Evolutionary conservation across 208 protist genomes (phyloP).

Genomic region (Leishmania martiniquensis): DNA sequence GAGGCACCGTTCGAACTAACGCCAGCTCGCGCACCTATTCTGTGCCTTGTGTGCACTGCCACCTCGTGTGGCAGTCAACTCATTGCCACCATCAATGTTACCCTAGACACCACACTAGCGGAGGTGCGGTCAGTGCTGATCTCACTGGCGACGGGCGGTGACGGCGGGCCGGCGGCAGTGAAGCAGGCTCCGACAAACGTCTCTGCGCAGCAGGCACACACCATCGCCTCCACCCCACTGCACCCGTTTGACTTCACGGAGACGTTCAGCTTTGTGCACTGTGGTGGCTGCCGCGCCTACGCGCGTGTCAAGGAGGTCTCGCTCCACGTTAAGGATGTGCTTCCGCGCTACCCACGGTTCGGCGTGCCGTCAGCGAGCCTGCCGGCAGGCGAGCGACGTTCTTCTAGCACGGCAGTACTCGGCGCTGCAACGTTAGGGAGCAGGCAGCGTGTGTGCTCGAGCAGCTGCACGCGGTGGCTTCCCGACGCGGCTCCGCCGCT

Average conservation of each 20-base stretch:
- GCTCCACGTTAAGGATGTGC: slow-evolving; percentile 41
- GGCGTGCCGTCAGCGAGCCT: slow-evolving; percentile 30
- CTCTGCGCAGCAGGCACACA: slow-evolving; percentile 29
- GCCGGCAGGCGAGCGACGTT: neutral
- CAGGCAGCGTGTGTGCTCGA: slow-evolving; percentile 10
- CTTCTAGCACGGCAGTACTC: neutral
- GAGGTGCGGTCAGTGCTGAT: slow-evolving; percentile 60
- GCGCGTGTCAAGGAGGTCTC: slow-evolving; percentile 27
- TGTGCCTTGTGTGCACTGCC: slow-evolving; percentile 74
- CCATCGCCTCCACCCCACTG: slow-evolving; percentile 49
- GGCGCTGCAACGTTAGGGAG: neutral
- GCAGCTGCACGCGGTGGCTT: slow-evolving; percentile 37
- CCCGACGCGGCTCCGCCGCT: slow-evolving; percentile 14
- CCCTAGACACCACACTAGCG: slow-evolving; percentile 45
- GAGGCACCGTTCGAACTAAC: slow-evolving; percentile 28
- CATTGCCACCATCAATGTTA: slow-evolving; percentile 67
- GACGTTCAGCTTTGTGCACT: slow-evolving; percentile 68
- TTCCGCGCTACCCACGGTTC: slow-evolving; percentile 62
- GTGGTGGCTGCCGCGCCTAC: slow-evolving; percentile 45
- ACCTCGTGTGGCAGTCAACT: slow-evolving; percentile 58
- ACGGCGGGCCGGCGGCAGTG: slow-evolving; percentile 37
- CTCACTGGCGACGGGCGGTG: slow-evolving; percentile 42
- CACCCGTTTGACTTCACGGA: slow-evolving; percentile 82
- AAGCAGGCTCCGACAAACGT: slow-evolving; percentile 55
- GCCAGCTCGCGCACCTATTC: slow-evolving; percentile 38